Percentiles rank a stretch among this genome's conserved stretches.
Evolutionary conservation across 2,329 filamentous ascomycete species (phyloP).

Genomic region (Trichoderma semiorbis): DNA sequence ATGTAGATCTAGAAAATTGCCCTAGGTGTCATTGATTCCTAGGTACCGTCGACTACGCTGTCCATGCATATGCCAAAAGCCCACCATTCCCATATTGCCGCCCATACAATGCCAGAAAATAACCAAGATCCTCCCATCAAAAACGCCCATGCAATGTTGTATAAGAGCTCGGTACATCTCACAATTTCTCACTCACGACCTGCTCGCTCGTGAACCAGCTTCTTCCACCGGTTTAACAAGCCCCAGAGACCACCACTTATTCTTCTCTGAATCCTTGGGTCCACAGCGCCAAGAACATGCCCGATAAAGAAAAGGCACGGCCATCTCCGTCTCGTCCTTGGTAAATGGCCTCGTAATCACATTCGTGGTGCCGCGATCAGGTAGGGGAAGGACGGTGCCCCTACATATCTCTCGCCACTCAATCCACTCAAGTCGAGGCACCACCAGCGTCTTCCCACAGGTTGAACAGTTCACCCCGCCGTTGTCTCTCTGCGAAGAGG

Average conservation of each 20-base stretch:
- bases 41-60: background rate
- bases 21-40: background rate
- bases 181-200: background rate
- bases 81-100: background rate
- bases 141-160: constrained; percentile 4
- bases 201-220: background rate
- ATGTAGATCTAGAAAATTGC: background rate
- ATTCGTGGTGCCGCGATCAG: background rate
- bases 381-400: constrained; percentile 16
- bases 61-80: background rate
- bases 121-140: background rate
- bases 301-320: constrained; percentile 45
- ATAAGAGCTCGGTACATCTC: background rate
- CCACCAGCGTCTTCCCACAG: constrained; percentile 47
- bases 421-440: constrained; percentile 56
- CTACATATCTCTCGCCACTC: constrained; percentile 54
- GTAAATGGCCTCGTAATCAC: constrained; percentile 26
- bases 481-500: constrained; percentile 40
- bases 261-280: constrained; percentile 26
- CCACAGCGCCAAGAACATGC: constrained; percentile 51
- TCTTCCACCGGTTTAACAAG: constrained; percentile 19
- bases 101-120: background rate
- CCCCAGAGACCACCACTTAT: constrained; percentile 23
- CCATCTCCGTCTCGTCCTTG: constrained; percentile 33
- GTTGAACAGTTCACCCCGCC: constrained; percentile 52